phyloP scores from a whole-genome alignment of 2,329 filamentous ascomycete species.

The Phyllosticta paracitricarpa region DNA sequence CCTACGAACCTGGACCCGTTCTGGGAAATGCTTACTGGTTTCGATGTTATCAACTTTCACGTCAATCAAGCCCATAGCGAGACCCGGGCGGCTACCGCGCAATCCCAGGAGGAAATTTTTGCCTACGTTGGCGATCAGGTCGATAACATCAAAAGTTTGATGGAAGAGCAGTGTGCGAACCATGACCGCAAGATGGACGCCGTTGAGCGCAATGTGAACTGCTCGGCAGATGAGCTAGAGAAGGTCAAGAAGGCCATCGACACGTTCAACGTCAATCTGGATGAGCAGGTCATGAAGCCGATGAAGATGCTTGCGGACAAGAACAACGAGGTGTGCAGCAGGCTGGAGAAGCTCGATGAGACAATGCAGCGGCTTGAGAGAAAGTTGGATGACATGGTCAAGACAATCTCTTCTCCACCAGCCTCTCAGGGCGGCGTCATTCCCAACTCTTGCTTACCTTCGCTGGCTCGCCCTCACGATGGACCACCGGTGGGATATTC shows the following conservation, averaged over 20 bases:
- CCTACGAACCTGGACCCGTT: background rate
- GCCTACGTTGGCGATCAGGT: constrained; percentile 5
- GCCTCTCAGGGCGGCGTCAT: background rate
- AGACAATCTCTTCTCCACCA: background rate
- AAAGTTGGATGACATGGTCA: background rate
- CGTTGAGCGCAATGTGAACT: constrained; percentile 17
- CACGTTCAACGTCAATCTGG: constrained; percentile 12
- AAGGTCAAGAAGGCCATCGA: constrained; percentile 16
- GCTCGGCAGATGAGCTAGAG: constrained; percentile 14
- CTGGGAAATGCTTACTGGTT: constrained; percentile 18
- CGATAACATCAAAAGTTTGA: constrained; percentile 3
- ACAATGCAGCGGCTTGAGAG: constrained; percentile 15
- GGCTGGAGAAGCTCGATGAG: constrained; percentile 21
- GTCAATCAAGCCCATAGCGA: constrained; percentile 20
- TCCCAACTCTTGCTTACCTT: background rate
- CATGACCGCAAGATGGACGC: constrained; percentile 19
- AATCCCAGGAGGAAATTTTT: constrained; percentile 16
- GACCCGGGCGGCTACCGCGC: background rate
- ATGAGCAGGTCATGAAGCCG: constrained; percentile 17
- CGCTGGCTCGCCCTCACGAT: background rate
- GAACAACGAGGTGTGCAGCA: constrained; percentile 16
- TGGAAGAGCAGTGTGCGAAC: constrained; percentile 19
- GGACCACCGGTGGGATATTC: background rate
- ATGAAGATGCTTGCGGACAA: constrained; percentile 20
- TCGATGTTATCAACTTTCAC: constrained; percentile 27